Evolutionary conservation across 2,329 filamentous ascomycete species (phyloP), one percentile per base, ranked within the genome.

Genomic region (Magnaporthiopsis rhizophila): DNA sequence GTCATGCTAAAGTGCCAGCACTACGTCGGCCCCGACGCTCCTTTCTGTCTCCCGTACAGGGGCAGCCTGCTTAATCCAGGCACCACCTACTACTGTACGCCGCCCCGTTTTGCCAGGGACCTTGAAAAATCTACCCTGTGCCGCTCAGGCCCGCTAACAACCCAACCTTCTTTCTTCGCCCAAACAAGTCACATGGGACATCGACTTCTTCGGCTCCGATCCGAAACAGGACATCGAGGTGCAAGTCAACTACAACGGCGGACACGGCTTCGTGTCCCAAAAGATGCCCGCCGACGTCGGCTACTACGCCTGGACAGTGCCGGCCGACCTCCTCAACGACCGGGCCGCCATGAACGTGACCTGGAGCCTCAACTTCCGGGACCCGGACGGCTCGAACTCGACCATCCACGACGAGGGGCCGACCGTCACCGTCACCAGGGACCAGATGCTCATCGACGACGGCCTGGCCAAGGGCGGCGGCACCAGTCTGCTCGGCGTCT

Each of bases 171-270:
- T 30, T 30, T 30, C 57, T 34, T 50, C 26, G 34, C 13, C 11
- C 62, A 58, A 62, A 30, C 53, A 62, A 76, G 74, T 77, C 59
- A 75, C 74, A 24, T 75, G 75, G 74, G 69, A 72, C 21, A 66
- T 68, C 0, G 53, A 59, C 8, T 69, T 67, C 63, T 74, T 76
- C 64, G 65, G 45, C 7, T 53, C 18, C 2, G 8, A 53, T 11
- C 67, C 32, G 62, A 69, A 56, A 65, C 67, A 24, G 63, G 65
- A 64, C 8, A 58, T 73, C 56, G 56, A 66, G 9, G 38, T 75
- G 59, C 61, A 69, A 32, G 67, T 67, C 56, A 50, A 65, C 12
- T 68, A 68, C 65, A 64, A 63, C 64, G 62, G 65, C 64, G 64
- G 65, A 28, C 64, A 65, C 36, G 69, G 70, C 26, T 64, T 69